phyloP scores from a whole-genome alignment of 352 stramenopile species.

The Phytophthora podocarpi region DNA sequence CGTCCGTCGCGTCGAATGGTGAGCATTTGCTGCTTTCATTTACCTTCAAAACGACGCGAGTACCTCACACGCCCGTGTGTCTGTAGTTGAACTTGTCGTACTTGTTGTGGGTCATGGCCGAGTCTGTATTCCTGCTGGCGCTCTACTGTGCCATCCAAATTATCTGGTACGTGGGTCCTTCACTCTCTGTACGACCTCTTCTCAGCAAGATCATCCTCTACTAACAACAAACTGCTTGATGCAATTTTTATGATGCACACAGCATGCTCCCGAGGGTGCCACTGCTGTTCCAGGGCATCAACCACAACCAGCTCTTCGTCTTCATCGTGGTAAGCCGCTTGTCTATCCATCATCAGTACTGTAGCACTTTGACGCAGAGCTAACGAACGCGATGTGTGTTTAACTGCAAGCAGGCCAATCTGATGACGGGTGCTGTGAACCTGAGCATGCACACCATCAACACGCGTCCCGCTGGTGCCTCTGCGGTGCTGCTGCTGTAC shows the following conservation, averaged over 20 bases:
- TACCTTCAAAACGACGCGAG: background rate
- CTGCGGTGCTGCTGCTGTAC: slow-evolving; percentile 59
- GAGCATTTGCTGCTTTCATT: background rate
- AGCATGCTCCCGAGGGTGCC: slow-evolving; percentile 73
- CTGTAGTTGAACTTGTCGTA: slow-evolving; percentile 79
- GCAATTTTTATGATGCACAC: background rate
- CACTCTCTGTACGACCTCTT: background rate
- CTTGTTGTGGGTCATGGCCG: slow-evolving; percentile 75
- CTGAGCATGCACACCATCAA: slow-evolving; percentile 86
- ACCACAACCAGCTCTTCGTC: slow-evolving; percentile 85
- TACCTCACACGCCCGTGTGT: background rate
- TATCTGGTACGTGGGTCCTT: slow-evolving; percentile 58
- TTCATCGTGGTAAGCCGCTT: slow-evolving; percentile 68
- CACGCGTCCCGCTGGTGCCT: slow-evolving; percentile 40
- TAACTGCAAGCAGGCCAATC: slow-evolving; percentile 56
- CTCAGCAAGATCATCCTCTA: background rate
- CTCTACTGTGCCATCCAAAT: slow-evolving; percentile 66
- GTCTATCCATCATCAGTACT: background rate
- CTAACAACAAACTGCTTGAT: background rate
- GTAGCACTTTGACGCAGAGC: background rate
- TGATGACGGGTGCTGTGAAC: slow-evolving; percentile 79
- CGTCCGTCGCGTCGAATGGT: slow-evolving; percentile 79
- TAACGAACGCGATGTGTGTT: slow-evolving; percentile 3
- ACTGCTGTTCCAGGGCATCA: slow-evolving; percentile 73
- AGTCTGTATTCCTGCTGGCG: slow-evolving; percentile 62